Evolutionary conservation across 1,284 basidiomycete genomes (phyloP).

Genomic region (Ceratobasidium sp.): DNA sequence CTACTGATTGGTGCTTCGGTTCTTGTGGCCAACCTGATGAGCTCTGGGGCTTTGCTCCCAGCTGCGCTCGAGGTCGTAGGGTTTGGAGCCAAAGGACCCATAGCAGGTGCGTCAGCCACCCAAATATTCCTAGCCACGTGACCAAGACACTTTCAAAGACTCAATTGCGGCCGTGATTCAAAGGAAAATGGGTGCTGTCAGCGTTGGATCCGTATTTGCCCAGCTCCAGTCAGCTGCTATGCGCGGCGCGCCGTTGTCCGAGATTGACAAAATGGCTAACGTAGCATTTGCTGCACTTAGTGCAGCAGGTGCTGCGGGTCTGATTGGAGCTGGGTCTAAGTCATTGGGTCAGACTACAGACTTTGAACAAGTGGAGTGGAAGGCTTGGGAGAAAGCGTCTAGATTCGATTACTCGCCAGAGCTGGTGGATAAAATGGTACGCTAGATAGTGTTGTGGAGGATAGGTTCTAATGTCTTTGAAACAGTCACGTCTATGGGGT

Average conservation of each 20-base stretch:
- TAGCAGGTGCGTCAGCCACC: slow-evolving; percentile 5
- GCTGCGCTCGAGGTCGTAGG: slow-evolving; percentile 13
- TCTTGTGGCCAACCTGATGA: not conserved
- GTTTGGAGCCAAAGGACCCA: slow-evolving; percentile 10
- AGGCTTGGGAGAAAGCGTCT: slow-evolving; percentile 14
- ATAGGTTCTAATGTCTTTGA: not conserved
- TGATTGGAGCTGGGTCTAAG: slow-evolving; percentile 4
- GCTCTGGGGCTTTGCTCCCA: slow-evolving; percentile 6
- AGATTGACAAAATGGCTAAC: slow-evolving; percentile 22
- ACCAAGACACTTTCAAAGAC: not conserved
- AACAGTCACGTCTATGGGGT: slow-evolving; percentile 10
- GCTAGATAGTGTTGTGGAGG: not conserved
- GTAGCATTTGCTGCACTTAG: slow-evolving; percentile 9
- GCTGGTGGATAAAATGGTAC: slow-evolving; percentile 6
- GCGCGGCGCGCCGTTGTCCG: slow-evolving; percentile 19
- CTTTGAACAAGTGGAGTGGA: slow-evolving; percentile 31
- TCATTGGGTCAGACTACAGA: slow-evolving; percentile 20
- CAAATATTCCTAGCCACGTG: not conserved
- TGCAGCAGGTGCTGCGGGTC: not conserved
- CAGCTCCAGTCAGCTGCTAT: slow-evolving; percentile 41
- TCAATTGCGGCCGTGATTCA: slow-evolving; percentile 20
- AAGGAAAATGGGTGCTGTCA: slow-evolving; percentile 10
- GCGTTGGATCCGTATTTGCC: slow-evolving; percentile 18
- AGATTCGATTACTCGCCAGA: not conserved
- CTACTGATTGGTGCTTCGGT: slow-evolving; percentile 26